These are phyloP conservation scores for Pseudopyrenochaeta lycopersici DNA, from an alignment of 2,329 filamentous ascomycete species.

Conservation along the genomic window DNA sequence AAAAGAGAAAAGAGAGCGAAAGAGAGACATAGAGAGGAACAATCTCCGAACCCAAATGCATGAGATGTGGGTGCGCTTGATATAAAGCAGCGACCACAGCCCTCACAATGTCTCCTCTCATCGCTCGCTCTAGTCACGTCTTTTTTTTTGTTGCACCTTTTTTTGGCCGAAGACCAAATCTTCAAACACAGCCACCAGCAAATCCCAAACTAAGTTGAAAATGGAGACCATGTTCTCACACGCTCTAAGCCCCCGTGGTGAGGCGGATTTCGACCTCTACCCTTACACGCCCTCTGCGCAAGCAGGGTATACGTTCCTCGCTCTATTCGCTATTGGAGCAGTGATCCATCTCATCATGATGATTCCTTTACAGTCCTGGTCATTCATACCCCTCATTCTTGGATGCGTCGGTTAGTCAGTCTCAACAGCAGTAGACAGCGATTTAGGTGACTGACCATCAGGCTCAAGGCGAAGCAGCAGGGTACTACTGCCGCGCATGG, in stretches of 20 bases:
- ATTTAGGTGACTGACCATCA: too few relatives aligned
- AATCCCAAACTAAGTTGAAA: too few relatives aligned
- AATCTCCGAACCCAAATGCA: not conserved
- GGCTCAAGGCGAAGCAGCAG: constrained; percentile 23
- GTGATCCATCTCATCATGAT: constrained; percentile 14
- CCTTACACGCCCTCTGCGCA: constrained; percentile 22
- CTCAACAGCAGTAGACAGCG: not conserved
- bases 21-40: not conserved
- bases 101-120: too few relatives aligned
- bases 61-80: not conserved
- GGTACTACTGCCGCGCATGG: constrained; percentile 26
- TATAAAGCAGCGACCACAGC: too few relatives aligned
- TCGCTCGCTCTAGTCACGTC: too few relatives aligned
- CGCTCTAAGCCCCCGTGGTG: constrained; percentile 5
- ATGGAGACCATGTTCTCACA: not conserved
- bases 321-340: constrained; percentile 19
- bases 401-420: constrained; percentile 58
- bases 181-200: too few relatives aligned
- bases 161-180: too few relatives aligned
- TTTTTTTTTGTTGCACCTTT: too few relatives aligned
- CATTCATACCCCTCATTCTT: constrained; percentile 61
- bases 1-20: not conserved
- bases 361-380: constrained; percentile 49
- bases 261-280: constrained; percentile 25
- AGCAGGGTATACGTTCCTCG: constrained; percentile 22